Percentiles rank a stretch among this genome's conserved stretches.
These are phyloP conservation scores for Penicillium sp. DNA, from an alignment of 2,329 filamentous ascomycete species.

Conservation along the genomic window DNA sequence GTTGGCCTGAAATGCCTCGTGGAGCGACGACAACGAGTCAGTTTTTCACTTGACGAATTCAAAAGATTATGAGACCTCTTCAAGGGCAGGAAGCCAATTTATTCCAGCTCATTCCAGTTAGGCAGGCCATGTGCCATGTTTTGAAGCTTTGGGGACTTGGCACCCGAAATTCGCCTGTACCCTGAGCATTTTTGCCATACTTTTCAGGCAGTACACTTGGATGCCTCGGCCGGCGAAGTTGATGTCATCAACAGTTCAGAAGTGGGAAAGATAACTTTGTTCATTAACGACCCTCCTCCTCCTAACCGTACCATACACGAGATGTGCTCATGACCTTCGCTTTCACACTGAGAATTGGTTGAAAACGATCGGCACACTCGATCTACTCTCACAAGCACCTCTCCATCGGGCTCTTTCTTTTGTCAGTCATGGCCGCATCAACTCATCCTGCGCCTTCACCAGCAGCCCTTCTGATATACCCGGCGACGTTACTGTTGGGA, in stretches of 20 bases:
- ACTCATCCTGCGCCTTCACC: constrained; percentile 41
- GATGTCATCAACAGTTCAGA: constrained; percentile 15
- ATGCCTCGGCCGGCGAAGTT: constrained; percentile 10
- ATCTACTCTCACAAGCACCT: background rate
- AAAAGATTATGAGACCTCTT: no score
- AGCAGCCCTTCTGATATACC: constrained; percentile 65
- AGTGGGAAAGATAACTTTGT: constrained; percentile 1
- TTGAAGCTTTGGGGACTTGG: background rate
- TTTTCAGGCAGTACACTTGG: background rate
- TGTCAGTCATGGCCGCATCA: constrained; percentile 14
- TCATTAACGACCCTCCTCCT: background rate
- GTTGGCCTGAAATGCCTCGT: no score
- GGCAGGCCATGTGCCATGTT: background rate
- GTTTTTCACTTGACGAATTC: no score
- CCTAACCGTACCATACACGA: background rate
- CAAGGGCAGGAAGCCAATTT: no score
- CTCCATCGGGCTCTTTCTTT: constrained; percentile 1
- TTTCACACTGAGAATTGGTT: background rate
- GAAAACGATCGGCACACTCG: background rate
- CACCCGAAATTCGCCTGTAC: no score
- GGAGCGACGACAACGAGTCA: no score
- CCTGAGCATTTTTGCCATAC: background rate
- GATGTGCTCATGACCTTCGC: background rate
- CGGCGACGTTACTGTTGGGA: constrained; percentile 70
- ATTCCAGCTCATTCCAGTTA: no score